These are phyloP conservation scores for Miscanthus lutarioriparius DNA, from an alignment of 176 grass and related monocot genomes.

Conservation along the genomic window DNA sequence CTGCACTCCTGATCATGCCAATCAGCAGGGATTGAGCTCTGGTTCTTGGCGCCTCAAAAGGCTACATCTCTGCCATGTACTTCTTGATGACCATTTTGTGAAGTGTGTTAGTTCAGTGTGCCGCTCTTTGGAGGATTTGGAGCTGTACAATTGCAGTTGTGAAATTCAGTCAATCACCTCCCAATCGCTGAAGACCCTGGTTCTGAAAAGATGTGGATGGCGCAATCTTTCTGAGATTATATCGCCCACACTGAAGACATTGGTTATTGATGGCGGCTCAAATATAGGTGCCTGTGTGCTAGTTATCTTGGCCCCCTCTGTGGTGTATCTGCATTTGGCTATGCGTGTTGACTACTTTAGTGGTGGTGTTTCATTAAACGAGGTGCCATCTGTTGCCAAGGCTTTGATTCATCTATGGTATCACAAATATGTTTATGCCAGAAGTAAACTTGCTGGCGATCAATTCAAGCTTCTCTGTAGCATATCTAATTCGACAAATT, in stretches of 20 bases:
- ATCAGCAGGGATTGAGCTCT: background rate
- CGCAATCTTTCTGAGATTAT: background rate
- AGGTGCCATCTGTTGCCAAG: background rate
- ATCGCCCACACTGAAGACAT: background rate
- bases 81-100: background rate
- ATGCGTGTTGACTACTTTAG: no score
- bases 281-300: background rate
- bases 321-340: background rate
- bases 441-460: background rate
- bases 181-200: background rate
- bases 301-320: background rate
- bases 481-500: background rate
- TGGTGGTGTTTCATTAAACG: background rate
- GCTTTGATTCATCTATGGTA: background rate
- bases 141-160: background rate
- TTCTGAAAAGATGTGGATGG: background rate
- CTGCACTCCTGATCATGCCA: background rate
- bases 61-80: background rate
- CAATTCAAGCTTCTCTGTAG: background rate
- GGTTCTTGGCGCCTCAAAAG: slow-evolving; percentile 13
- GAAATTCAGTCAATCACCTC: background rate
- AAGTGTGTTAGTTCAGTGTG: background rate
- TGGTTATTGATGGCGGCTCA: background rate
- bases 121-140: background rate
- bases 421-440: accelerated